Base-by-base conservation (phyloP, 352 stramenopile genomes). In the Peronospora farinosa region DNA sequence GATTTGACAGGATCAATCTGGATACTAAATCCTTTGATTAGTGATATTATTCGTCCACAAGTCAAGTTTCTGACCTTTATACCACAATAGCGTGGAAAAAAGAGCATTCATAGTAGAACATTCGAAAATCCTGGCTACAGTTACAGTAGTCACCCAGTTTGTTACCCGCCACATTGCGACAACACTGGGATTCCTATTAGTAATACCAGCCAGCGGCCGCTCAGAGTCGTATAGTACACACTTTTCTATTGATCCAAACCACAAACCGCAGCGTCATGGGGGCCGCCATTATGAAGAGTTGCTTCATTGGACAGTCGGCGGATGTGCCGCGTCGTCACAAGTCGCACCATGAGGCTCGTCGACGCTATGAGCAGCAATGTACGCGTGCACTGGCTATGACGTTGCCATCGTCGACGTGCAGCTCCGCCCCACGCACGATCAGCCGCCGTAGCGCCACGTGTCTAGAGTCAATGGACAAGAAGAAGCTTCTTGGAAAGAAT, bases 271-370 rank as follows among this genome's bases (percentile, higher is more conserved):
- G 3, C 4, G n/a, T 27, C 1, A 74, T 74, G 65, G 65, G 65
- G 16, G 65, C 65, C 42, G 63, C 65, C 25, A 65, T 74, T 27
- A 63, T 74, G 38, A 74, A 74, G 57, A 70, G 47, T 57, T 74
- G 65, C 51, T 62, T 74, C 35, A 57, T 13, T 8, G 60, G 54
- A 17, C 50, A 70, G 30, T 38, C 59, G 32, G 30, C n/a, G 15
- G 60, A 66, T 50, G 38, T 45, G 21, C 47, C 59, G 30, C 33
- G 25, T 33, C 47, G 17, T 7, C 47, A 54, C 47, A 17, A 31
- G 17, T 16, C 38, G 8, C 54, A 63, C 35, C 45, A 54, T 32
- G 54, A 69, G 30, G 55, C 52, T 15, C 51, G 55, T 16, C 45
- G 51, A 25, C 64, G 38, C 25, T 62, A 69, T 27, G 54, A 69